phyloP scores from a whole-genome alignment of 2,329 filamentous ascomycete genomes.

The Trichoderma atroviride region DNA sequence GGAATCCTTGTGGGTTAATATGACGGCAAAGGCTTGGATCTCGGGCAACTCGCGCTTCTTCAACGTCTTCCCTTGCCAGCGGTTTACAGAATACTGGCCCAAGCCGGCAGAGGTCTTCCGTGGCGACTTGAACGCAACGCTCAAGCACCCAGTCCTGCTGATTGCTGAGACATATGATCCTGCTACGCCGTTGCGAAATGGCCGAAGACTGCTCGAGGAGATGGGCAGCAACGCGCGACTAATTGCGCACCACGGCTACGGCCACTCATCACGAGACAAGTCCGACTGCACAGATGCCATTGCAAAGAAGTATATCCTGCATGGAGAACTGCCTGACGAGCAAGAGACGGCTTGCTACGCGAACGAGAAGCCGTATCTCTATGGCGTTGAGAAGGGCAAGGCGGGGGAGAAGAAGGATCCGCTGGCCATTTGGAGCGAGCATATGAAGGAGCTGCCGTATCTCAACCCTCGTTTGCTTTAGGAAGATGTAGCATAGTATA shows the following conservation, averaged over 20 bases:
- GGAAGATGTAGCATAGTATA: background rate
- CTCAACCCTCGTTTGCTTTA: background rate
- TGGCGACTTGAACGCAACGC: constrained; percentile 48
- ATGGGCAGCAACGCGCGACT: constrained; percentile 54
- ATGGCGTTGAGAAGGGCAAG: constrained; percentile 35
- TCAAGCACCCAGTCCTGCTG: constrained; percentile 49
- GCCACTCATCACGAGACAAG: constrained; percentile 49
- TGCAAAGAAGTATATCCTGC: constrained; percentile 45
- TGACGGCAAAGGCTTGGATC: constrained; percentile 51
- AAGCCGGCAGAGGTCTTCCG: constrained; percentile 51
- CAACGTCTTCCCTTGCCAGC: constrained; percentile 49
- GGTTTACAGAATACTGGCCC: constrained; percentile 51
- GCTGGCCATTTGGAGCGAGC: constrained; percentile 30
- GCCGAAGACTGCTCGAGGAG: constrained; percentile 46
- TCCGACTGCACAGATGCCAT: constrained; percentile 50
- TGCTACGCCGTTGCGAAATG: constrained; percentile 53
- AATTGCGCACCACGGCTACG: constrained; percentile 54
- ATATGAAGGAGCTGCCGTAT: constrained; percentile 26
- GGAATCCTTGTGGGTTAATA: constrained; percentile 50
- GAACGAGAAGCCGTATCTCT: constrained; percentile 52
- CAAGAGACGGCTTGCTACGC: constrained; percentile 51
- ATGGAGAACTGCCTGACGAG: constrained; percentile 45
- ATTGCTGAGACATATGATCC: constrained; percentile 55
- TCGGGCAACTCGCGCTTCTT: constrained; percentile 52
- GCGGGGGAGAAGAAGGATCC: constrained; percentile 17